Evolutionary conservation across 495 filamentous ascomycete genomes (phyloP).

Genomic region (Podospora comata): DNA sequence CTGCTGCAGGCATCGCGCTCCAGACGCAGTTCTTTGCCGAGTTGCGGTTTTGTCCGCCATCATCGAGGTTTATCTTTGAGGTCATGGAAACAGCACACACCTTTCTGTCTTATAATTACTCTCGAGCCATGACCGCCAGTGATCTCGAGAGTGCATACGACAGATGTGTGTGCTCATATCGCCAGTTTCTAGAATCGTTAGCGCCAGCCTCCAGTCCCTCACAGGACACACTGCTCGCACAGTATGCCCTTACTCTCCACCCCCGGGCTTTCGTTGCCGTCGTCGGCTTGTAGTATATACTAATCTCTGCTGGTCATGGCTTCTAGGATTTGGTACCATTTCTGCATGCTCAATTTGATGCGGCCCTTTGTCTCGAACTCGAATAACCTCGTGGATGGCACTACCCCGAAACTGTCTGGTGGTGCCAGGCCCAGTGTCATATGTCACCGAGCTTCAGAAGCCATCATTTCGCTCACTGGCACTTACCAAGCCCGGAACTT

Average conservation of each 20-base stretch:
- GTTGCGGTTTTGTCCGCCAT: slow-evolving; percentile 23
- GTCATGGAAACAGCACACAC: slow-evolving; percentile 30
- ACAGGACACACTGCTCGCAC: slow-evolving; percentile 27
- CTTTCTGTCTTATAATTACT: slow-evolving; percentile 29
- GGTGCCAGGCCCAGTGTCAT: slow-evolving; percentile 16
- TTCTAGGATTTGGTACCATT: slow-evolving; percentile 31
- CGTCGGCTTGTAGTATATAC: not conserved
- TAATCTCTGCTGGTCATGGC: not conserved
- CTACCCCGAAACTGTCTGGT: slow-evolving; percentile 16
- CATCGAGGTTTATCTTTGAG: slow-evolving; percentile 27
- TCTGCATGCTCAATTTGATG: slow-evolving; percentile 29
- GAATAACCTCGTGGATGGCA: slow-evolving; percentile 19
- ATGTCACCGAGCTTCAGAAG: slow-evolving; percentile 28
- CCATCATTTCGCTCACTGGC: slow-evolving; percentile 29
- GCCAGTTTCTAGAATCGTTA: slow-evolving; percentile 10
- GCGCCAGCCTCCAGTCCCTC: slow-evolving; percentile 3
- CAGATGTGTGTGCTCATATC: slow-evolving; percentile 22
- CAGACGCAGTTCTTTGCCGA: slow-evolving; percentile 29
- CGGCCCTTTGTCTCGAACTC: slow-evolving; percentile 25
- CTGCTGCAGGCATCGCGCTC: slow-evolving; percentile 22
- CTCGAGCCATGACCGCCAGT: slow-evolving; percentile 26
- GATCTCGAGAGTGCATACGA: slow-evolving; percentile 30
- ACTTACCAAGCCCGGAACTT: slow-evolving; percentile 28
- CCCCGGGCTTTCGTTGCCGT: not conserved
- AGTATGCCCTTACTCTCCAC: slow-evolving; percentile 14